Evolutionary conservation across 2,329 filamentous ascomycete genomes (phyloP).

Genomic region (Elsinoe arachidis): DNA sequence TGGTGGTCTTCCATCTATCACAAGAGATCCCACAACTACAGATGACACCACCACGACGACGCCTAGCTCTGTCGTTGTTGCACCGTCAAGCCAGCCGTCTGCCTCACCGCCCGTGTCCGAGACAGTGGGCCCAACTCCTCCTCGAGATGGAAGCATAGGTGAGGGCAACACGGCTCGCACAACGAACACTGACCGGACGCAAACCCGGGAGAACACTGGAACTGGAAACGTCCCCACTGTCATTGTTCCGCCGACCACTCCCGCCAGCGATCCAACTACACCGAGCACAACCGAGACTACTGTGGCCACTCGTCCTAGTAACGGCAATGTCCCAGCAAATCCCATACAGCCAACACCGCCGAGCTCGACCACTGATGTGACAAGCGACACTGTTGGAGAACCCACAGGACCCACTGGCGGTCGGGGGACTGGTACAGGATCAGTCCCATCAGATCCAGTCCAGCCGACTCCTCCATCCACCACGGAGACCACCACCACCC

Average conservation of each 20-base stretch:
- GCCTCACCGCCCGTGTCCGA: neutral
- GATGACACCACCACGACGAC: neutral
- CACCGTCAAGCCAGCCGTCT: neutral
- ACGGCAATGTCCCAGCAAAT: neutral
- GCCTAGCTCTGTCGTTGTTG: neutral
- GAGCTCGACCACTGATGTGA: neutral
- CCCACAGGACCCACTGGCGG: neutral
- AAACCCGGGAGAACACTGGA: neutral
- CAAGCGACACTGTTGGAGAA: neutral
- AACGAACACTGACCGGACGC: neutral
- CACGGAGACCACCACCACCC: neutral
- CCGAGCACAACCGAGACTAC: neutral
- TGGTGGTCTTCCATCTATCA: neutral
- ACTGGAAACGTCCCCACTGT: neutral
- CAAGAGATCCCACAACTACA: neutral
- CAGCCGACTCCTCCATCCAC: neutral
- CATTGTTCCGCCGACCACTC: slow-evolving; percentile 1
- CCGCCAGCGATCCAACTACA: neutral
- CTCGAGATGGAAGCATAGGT: neutral
- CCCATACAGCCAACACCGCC: neutral
- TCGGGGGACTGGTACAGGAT: neutral
- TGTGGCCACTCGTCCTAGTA: neutral
- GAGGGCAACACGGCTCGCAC: neutral
- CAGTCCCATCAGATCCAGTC: neutral
- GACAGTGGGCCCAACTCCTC: neutral